Percentiles rank a stretch among this genome's conserved stretches.
phyloP scores from a whole-genome alignment of 306 rosid species.

The Acacia confusa region DNA sequence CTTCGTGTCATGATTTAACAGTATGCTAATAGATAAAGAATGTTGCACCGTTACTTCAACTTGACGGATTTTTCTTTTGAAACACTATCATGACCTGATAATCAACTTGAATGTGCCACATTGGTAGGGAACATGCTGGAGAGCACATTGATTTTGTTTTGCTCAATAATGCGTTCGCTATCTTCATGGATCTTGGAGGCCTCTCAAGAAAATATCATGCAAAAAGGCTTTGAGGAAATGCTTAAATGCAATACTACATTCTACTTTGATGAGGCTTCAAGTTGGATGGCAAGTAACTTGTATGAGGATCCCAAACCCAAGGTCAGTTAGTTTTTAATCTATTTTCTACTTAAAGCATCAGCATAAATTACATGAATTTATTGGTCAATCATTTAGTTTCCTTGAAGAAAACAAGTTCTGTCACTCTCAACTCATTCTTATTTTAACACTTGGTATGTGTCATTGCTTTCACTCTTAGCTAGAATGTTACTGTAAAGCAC shows the following conservation, averaged over 20 bases:
- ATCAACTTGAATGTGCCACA: conserved; percentile 33
- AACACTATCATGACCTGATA: background rate
- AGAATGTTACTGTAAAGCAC: background rate
- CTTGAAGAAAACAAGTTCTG: background rate
- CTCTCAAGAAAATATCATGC: conserved; percentile 48
- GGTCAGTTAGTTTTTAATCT: conserved; percentile 30
- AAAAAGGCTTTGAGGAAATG: conserved; percentile 39
- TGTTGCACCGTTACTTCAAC: background rate
- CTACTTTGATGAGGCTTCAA: conserved; percentile 55
- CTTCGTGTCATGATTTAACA: background rate
- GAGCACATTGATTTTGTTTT: conserved; percentile 62
- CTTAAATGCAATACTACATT: conserved; percentile 48
- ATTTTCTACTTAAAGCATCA: background rate
- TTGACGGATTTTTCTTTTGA: background rate
- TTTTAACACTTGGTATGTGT: background rate
- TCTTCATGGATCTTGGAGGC: conserved; percentile 65
- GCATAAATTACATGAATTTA: conserved; percentile 8
- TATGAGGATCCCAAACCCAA: conserved; percentile 55
- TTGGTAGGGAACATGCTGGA: conserved; percentile 61
- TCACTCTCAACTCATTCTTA: background rate
- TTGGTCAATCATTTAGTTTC: background rate
- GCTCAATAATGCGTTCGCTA: conserved; percentile 54
- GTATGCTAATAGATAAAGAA: background rate
- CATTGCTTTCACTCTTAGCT: background rate
- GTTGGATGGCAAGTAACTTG: conserved; percentile 63